These are phyloP conservation scores for Botrytis fragariae DNA, from an alignment of 2,329 filamentous ascomycete genomes.

Conservation along the genomic window DNA sequence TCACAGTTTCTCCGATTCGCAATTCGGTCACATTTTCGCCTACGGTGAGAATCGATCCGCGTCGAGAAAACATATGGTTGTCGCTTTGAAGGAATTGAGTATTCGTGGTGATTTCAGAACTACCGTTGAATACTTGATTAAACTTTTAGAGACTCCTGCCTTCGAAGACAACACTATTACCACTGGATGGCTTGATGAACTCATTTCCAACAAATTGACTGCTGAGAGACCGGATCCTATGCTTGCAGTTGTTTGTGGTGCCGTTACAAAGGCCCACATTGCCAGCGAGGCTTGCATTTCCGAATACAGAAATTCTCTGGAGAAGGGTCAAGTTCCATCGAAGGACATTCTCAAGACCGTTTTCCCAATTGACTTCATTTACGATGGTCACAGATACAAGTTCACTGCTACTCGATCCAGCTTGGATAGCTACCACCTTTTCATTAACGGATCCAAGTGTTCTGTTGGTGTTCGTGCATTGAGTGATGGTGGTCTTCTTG, in stretches of 20 bases:
- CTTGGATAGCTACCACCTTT: slow-evolving; percentile 90
- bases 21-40: slow-evolving; percentile 99
- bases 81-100: slow-evolving; percentile 96
- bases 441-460: slow-evolving; percentile 98
- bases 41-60: slow-evolving; percentile 97
- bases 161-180: slow-evolving; percentile 99
- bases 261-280: slow-evolving; percentile 90
- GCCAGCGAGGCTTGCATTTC: slow-evolving; percentile 86
- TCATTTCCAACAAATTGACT: slow-evolving; percentile 96
- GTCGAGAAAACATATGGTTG: slow-evolving; percentile 98
- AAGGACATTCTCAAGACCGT: slow-evolving; percentile 98
- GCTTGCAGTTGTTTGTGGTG: slow-evolving; percentile 92
- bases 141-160: slow-evolving; percentile 94
- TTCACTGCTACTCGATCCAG: slow-evolving; percentile 95
- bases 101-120: slow-evolving; percentile 99
- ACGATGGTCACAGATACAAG: slow-evolving; percentile 94
- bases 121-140: slow-evolving; percentile 98
- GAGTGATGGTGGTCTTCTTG: slow-evolving; percentile 87
- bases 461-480: slow-evolving; percentile 88
- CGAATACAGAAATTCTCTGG: slow-evolving; percentile 83
- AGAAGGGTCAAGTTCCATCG: slow-evolving; percentile 95
- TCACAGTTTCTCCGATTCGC: slow-evolving; percentile 98
- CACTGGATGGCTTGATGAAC: slow-evolving; percentile 96
- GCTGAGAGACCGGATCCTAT: slow-evolving; percentile 92
- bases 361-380: slow-evolving; percentile 98